phyloP scores from a whole-genome alignment of 495 filamentous ascomycete species.

The Talaromyces thailandensis region DNA sequence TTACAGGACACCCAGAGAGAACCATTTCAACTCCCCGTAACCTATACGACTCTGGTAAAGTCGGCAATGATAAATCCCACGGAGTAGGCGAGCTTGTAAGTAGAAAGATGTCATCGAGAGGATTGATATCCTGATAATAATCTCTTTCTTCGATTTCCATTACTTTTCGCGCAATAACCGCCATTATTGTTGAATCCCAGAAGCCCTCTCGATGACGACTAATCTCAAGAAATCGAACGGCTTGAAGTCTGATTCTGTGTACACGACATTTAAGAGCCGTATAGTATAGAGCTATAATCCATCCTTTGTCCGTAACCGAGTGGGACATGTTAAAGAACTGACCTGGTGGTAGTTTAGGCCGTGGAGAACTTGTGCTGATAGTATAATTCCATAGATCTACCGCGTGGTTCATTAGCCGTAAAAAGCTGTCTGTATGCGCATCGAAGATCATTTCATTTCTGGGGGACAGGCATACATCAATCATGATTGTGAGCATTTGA shows the following conservation, averaged over 20 bases:
- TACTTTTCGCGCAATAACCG: constrained; percentile 19
- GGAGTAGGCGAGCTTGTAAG: background rate
- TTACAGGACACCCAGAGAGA: background rate
- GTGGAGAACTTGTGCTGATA: background rate
- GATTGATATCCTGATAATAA: constrained; percentile 9
- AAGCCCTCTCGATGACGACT: constrained; percentile 34
- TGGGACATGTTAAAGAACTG: constrained; percentile 5
- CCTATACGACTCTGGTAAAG: background rate
- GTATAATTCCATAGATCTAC: constrained; percentile 2
- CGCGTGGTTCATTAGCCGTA: constrained; percentile 14
- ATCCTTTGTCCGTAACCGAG: constrained; percentile 27
- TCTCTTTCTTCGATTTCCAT: constrained; percentile 30
- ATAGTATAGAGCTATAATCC: constrained; percentile 36
- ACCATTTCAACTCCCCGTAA: background rate
- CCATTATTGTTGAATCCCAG: constrained; percentile 28
- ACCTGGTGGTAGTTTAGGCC: background rate
- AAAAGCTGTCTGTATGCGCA: constrained; percentile 19
- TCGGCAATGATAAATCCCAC: constrained; percentile 1
- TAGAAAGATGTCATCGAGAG: background rate
- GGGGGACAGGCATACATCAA: constrained; percentile 19
- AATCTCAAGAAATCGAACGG: constrained; percentile 21
- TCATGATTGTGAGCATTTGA: constrained; percentile 31
- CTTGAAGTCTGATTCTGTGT: constrained; percentile 23
- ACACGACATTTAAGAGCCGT: constrained; percentile 38
- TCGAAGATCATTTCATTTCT: constrained; percentile 26